A percentile compares a stretch with the other conserved stretches of the same genome.
These are phyloP conservation scores for Colletotrichum sp. DNA, from an alignment of 2,329 filamentous ascomycete genomes.

Conservation along the genomic window DNA sequence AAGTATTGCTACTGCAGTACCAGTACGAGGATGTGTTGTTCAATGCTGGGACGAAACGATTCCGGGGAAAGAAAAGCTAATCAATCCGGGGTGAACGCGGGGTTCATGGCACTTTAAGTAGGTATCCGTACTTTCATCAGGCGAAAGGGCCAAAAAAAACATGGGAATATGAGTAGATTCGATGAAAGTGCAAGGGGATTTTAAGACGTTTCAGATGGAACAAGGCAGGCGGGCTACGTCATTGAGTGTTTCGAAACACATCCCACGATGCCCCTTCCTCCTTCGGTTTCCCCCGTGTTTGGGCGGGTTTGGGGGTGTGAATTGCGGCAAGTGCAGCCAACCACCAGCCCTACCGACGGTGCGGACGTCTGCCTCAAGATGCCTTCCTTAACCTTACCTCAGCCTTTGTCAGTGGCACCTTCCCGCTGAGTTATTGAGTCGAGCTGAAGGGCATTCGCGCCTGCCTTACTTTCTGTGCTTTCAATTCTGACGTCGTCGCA, in stretches of 20 bases:
- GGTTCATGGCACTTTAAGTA: conserved; percentile 1
- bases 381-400: background rate
- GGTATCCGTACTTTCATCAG: background rate
- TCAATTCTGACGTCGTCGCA: background rate
- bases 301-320: background rate
- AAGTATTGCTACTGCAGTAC: background rate
- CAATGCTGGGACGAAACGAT: background rate
- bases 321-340: background rate
- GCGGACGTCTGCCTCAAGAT: background rate
- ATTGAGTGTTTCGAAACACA: conserved; percentile 21
- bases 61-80: background rate
- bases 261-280: conserved; percentile 19
- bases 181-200: background rate
- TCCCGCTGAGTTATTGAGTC: background rate
- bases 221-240: background rate
- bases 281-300: conserved; percentile 6
- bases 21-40: background rate
- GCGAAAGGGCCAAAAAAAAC: background rate
- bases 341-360: background rate
- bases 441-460: background rate
- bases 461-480: background rate
- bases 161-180: background rate
- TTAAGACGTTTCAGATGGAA: background rate
- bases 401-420: background rate
- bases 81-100: background rate